These are phyloP conservation scores for Vigna unguiculata DNA, from an alignment of 306 rosid species.

Conservation along the genomic window DNA sequence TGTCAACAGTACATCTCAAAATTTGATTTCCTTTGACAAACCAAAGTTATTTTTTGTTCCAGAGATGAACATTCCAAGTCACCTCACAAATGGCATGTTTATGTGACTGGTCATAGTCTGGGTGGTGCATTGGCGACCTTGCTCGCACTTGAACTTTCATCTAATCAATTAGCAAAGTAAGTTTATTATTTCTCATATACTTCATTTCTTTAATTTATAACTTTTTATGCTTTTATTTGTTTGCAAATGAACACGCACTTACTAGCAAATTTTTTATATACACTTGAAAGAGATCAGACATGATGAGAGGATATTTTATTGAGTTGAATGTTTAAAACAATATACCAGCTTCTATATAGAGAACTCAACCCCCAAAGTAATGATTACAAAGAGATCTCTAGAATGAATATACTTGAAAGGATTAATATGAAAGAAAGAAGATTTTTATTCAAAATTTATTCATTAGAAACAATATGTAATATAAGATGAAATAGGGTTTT, in stretches of 20 bases:
- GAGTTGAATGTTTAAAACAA: too few relatives aligned
- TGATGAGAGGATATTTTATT: too few relatives aligned
- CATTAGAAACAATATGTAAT: too few relatives aligned
- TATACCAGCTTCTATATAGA: too few relatives aligned
- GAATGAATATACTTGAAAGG: too few relatives aligned
- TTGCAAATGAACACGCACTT: not conserved
- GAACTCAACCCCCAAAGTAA: too few relatives aligned
- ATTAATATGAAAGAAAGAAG: too few relatives aligned
- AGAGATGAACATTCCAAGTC: constrained; percentile 74
- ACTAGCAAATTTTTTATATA: constrained; percentile 14
- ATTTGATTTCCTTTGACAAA: constrained; percentile 30
- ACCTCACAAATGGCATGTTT: constrained; percentile 81
- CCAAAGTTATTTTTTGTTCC: constrained; percentile 39
- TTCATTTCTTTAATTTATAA: constrained; percentile 35
- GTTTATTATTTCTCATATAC: constrained; percentile 47
- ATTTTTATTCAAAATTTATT: too few relatives aligned
- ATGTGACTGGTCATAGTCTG: constrained; percentile 94
- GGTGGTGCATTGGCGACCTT: constrained; percentile 98
- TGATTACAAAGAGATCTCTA: too few relatives aligned
- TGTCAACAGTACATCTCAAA: constrained; percentile 19
- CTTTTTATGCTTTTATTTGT: not conserved
- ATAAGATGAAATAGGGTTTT: too few relatives aligned
- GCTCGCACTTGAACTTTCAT: constrained; percentile 93
- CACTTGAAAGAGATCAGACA: too few relatives aligned
- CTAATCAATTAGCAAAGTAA: constrained; percentile 86